Evolutionary conservation across 2,329 filamentous ascomycete genomes (phyloP).

Genomic region (Ophioceras dolichostomum): DNA sequence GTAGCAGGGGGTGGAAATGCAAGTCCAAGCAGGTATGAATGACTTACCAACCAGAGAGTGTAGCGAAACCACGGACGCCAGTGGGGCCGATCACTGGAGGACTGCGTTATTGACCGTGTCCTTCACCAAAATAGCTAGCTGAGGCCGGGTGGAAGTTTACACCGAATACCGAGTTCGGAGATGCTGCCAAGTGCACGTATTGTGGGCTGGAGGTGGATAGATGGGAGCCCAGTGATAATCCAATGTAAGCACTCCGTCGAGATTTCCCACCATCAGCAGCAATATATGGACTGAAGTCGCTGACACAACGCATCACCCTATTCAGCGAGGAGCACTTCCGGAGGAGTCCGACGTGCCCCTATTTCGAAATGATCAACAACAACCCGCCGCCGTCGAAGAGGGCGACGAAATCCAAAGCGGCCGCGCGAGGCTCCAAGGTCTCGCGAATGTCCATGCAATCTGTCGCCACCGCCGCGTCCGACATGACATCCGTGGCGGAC

Average conservation of each 20-base stretch:
- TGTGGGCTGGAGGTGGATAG: conserved; percentile 83
- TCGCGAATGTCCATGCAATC: conserved; percentile 54
- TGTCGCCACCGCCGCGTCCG: conserved; percentile 34
- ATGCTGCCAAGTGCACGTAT: conserved; percentile 85
- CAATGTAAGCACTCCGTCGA: too few relatives aligned
- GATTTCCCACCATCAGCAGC: conserved; percentile 11
- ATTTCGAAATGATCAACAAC: conserved; percentile 59
- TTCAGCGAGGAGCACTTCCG: conserved; percentile 72
- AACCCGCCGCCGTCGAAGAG: conserved; percentile 42
- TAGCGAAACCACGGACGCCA: too few relatives aligned
- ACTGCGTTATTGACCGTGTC: too few relatives aligned
- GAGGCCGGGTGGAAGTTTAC: conserved; percentile 93
- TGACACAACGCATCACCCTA: neutral
- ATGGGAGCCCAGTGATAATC: conserved; percentile 89
- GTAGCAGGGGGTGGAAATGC: conserved; percentile 78
- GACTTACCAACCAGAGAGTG: too few relatives aligned
- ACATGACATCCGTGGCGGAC: conserved; percentile 34
- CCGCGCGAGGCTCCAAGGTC: conserved; percentile 52
- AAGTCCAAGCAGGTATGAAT: conserved; percentile 65
- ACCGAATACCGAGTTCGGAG: conserved; percentile 68
- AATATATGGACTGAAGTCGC: neutral
- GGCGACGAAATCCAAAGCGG: conserved; percentile 38
- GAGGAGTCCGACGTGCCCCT: conserved; percentile 67
- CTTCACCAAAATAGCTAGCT: conserved; percentile 52
- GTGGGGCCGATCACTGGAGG: too few relatives aligned